Conservation (phyloP, 1,139 yeast species). For the Taphrina populina region DNA sequence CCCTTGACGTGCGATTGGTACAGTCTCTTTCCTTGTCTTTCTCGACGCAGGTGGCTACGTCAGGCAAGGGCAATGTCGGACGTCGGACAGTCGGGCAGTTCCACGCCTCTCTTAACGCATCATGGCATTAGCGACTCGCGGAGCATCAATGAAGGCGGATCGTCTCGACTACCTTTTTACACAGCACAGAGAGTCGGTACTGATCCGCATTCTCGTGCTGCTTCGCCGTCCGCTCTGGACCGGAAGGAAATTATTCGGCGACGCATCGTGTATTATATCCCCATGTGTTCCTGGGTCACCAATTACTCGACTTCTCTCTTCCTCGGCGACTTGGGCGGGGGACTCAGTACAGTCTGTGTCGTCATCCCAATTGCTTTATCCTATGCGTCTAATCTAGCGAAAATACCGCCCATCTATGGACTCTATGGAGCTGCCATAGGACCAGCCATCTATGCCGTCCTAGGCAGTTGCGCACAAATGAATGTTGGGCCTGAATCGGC, state of each 20-base stretch:
- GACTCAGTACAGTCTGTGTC: conserved; percentile 83
- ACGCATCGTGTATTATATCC: conserved; percentile 25
- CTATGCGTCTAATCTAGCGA: conserved; percentile 85
- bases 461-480: conserved; percentile 95
- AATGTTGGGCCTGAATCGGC: conserved; percentile 97
- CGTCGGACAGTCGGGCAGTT: conserved; percentile 2
- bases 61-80: not conserved
- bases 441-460: conserved; percentile 74
- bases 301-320: conserved; percentile 23
- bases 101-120: conserved; percentile 8
- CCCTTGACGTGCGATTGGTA: no score
- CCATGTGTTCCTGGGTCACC: conserved; percentile 18
- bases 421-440: conserved; percentile 76
- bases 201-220: conserved; percentile 15
- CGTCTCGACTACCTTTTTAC: conserved; percentile 26
- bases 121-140: conserved; percentile 6
- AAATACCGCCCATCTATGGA: conserved; percentile 85
- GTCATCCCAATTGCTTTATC: conserved; percentile 88
- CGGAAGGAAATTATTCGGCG: conserved; percentile 11
- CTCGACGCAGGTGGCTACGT: no score
- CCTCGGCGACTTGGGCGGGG: conserved; percentile 75
- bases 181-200: conserved; percentile 29
- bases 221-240: conserved; percentile 8
- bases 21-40: no score
- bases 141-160: not conserved